Base-by-base conservation (phyloP, 179 eudicot species). In the Vitellaria paradoxa region DNA sequence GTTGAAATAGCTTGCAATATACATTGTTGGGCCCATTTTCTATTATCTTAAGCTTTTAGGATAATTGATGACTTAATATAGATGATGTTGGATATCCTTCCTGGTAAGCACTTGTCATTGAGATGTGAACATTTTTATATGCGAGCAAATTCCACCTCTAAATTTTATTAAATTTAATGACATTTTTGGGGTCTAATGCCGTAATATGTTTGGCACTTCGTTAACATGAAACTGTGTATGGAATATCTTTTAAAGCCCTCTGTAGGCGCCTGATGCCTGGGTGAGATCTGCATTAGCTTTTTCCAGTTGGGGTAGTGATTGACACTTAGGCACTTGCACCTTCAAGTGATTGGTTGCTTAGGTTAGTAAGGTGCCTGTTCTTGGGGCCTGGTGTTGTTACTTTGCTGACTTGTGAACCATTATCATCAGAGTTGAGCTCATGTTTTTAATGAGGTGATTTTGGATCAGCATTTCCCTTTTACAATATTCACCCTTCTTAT, bases 311-410 rank as follows among this genome's bases (percentile, higher is more conserved):
- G 14, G 18, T 0, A 10, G 59, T 72, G 23, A 26, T 18, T 47
- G 56, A 68, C 57, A 68, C 72, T 26, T 72, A 30, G 68, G 46
- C 42, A 30, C 68, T 72, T 55, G 64, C 47, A 13, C 50, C 50
- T 17, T 59, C 40, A 42, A 26, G 66, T 67, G 21, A 57, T 20
- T 60, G 13, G 77, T 46, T 61, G 26, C 68, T 26, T 74, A 60
- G 37, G 57, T 21, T 37, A 24, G 65, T 37, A 57, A 72, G 57
- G 61, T 75, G 24, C 30, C 46, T 75, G 20, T 75, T 49, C 60
- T 18, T 17, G 46, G 60, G n/a, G 76, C 18, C 4, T 47, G 30
- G 0, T 8, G 2, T 69, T n/a, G 18, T 69, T 69, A 69, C 37
- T 30, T 47, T 53, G 57, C 59, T 5, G 13, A 49, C 7, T 9